Base-by-base conservation (phyloP, 2,329 filamentous ascomycete species). In the Beauveria pseudobassiana region DNA sequence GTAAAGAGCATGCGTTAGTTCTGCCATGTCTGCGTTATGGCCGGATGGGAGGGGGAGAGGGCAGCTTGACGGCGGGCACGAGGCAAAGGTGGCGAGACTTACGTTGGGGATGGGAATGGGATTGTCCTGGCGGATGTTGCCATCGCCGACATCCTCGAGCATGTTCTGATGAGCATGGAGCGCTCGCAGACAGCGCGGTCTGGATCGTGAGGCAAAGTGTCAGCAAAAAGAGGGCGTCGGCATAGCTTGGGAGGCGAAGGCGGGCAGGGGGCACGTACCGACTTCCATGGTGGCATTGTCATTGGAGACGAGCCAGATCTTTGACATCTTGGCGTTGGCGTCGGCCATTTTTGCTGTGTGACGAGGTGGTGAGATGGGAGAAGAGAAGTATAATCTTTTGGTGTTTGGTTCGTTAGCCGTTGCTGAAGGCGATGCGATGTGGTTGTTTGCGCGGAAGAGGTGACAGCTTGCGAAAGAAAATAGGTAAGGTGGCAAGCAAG, bases 131-230 rank as follows among this genome's bases (percentile, higher is more conserved):
- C 72, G 77, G 40, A 83, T 75, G 24, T 73, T 72, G 68, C 83
- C 76, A 26, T 88, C 87, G 67, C 91, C 92, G 53, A 98, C 79
- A 79, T 99, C 95, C 73, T 96, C 93, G 51, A 99, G 84, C 88
- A 99, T 88, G 82, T 98, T 96, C 86, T 97, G 81, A 99, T 96
- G 59, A 99, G 83, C 71, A 97, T 86, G 3, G 91, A 96, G 67
- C 93, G 90, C 80, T 96, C 91, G 48, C 90, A 91, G 64, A 98
- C 90, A 43, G 85, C 81, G 66, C 91, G 90, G 66, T 96, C 92
- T 90, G 64, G 28, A 38, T 38, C 34, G 63, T 46, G 45, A 20
- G 22, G 30, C 16, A 49, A n/a, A 5, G 3, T 38, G 59, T 54
- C n/a, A 61, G 59, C 45, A 6, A 40, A 62, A 42, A 60, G 64